phyloP scores from a whole-genome alignment of 352 stramenopile genomes.

The Nothophytophthora sp. region DNA sequence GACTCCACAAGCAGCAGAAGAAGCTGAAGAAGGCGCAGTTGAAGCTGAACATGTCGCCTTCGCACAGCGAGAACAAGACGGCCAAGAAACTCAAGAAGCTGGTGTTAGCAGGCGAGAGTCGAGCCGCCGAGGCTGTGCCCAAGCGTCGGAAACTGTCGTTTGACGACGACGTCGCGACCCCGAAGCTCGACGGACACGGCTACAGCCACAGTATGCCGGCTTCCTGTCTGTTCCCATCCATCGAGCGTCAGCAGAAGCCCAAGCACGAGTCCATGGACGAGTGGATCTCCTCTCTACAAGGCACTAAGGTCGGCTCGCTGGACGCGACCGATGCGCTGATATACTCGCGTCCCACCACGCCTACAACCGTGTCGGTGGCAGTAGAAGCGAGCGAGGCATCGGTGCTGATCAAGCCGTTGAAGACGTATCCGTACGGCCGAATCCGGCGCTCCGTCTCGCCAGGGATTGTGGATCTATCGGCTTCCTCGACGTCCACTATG shows the following conservation, averaged over 20 bases:
- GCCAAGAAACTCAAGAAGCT: conserved; percentile 42
- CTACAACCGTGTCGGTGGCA: conserved; percentile 18
- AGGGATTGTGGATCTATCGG: conserved; percentile 49
- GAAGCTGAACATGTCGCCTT: conserved; percentile 17
- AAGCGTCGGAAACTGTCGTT: conserved; percentile 55
- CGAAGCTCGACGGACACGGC: conserved; percentile 11
- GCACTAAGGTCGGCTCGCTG: conserved; percentile 4
- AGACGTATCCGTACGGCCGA: conserved; percentile 24
- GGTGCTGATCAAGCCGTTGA: conserved; percentile 26
- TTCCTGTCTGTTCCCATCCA: conserved; percentile 32
- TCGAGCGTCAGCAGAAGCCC: conserved; percentile 28
- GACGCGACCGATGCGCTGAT: conserved; percentile 13
- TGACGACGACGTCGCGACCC: conserved; percentile 14
- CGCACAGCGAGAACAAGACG: conserved; percentile 23
- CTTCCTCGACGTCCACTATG: conserved; percentile 71
- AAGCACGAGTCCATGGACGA: conserved; percentile 25
- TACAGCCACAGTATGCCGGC: conserved; percentile 9
- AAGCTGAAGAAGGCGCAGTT: conserved; percentile 16
- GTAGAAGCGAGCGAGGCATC: conserved; percentile 21
- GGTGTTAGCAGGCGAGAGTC: conserved; percentile 18
- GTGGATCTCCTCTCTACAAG: conserved; percentile 31
- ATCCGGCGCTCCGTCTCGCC: conserved; percentile 21
- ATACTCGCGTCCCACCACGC: conserved; percentile 23
- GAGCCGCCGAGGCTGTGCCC: conserved; percentile 17
- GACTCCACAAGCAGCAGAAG: conserved; percentile 35